Base-by-base conservation (phyloP, 768 basidiomycete species). In the Panaeolus cyanescens region DNA sequence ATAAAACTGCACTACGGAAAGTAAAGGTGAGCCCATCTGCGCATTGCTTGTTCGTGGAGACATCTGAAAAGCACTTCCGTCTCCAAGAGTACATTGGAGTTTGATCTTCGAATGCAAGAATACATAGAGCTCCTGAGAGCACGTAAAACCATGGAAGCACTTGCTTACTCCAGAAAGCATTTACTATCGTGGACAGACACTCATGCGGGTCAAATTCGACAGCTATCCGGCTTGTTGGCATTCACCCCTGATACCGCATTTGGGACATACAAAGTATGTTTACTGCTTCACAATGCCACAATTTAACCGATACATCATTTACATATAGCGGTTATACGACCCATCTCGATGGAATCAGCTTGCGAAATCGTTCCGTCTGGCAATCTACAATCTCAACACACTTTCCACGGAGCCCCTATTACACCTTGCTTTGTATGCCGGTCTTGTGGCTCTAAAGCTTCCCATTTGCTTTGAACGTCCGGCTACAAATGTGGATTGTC, bases 71-170 rank as follows among this genome's bases (percentile, higher is more conserved):
- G 59, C 36, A 12, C 40, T 55, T 59, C 40, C 31, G 32, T 32
- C 30, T 53, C 55, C 50, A 74, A 98, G 95, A 95, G 91, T 76
- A 90, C 93, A 8, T 86, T 99, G 42, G 97, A 99, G 78, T 99
- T 99, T 74, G 92, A 95, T 65, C 86, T 99, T 53, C 88, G 97
- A 45, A 82, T 97, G 39, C 97, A 99, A 75, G 95, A 98, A 75
- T 98, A 91, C 72, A 95, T 99, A 70, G 97, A 99, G 75, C 83
- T 99, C 5, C 86, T 89, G 32, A 82, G 97, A 33, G 76, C 80
- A 3, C 73, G 86, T 33, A 87, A 88, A 71, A 79, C 77, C 9
- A 69, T 79, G 45, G 91, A 92, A 58, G 97, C 97, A 8, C 94
- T 99, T 63, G 80, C 85, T 1, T 97, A 99, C 75, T 82, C 85